phyloP scores from a whole-genome alignment of 345 rosid species.

The Ceriops tagal region DNA sequence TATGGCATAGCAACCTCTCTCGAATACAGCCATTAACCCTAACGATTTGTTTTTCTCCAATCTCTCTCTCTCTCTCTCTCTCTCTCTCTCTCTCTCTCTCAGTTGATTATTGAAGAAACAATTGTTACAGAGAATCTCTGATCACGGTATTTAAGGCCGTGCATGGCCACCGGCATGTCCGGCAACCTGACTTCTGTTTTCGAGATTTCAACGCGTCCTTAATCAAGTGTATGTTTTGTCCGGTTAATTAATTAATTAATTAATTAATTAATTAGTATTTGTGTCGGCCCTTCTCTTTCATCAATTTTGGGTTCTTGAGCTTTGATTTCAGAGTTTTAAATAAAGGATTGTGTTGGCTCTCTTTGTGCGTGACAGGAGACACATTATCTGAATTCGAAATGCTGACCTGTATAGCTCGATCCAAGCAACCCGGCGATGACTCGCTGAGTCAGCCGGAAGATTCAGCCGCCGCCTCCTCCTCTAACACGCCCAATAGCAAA shows the following conservation, averaged over 20 bases:
- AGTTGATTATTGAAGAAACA: too few relatives aligned
- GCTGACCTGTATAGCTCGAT: conserved; percentile 95
- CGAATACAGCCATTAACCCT: too few relatives aligned
- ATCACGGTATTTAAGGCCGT: conserved; percentile 14
- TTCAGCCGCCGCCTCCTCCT: conserved; percentile 29
- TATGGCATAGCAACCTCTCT: too few relatives aligned
- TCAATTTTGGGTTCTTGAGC: neutral
- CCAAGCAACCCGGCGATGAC: conserved; percentile 75
- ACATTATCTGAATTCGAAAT: conserved; percentile 25
- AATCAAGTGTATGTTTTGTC: too few relatives aligned
- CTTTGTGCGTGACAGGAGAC: neutral
- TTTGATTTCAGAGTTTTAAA: neutral
- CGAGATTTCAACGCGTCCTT: neutral
- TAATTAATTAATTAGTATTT: too few relatives aligned
- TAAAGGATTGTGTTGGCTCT: neutral
- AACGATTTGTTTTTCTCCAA: too few relatives aligned
- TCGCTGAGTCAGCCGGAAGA: conserved; percentile 52
- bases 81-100: neutral
- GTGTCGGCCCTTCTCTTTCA: too few relatives aligned
- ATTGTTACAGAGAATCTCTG: conserved; percentile 43
- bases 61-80: too few relatives aligned
- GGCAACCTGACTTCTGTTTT: conserved; percentile 18
- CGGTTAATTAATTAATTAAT: too few relatives aligned
- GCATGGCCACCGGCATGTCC: neutral
- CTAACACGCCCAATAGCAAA: conserved; percentile 26